Conservation (phyloP, 1,284 basidiomycete genomes). For the Coniferiporia sulphurascens region DNA sequence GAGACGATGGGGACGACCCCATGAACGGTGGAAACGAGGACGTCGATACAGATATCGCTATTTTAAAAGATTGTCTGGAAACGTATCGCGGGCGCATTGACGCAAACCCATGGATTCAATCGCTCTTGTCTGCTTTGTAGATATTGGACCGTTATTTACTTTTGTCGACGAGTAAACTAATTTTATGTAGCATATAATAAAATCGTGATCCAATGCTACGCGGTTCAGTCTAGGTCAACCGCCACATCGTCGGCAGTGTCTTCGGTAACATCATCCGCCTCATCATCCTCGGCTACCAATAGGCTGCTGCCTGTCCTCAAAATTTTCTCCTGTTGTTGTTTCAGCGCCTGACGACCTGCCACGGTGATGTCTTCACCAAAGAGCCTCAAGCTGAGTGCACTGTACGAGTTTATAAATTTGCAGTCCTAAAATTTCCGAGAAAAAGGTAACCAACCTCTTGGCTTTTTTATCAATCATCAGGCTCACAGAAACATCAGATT, state of each 20-base stretch:
- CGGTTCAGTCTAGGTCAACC: too few relatives aligned
- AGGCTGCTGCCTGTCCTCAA: conserved; percentile 4
- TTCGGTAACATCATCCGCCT: conserved; percentile 16
- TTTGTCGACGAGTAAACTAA: neutral
- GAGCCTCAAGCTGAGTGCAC: conserved; percentile 76
- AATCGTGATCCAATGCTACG: too few relatives aligned
- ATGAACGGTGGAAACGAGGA: conserved; percentile 44
- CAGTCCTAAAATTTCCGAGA: neutral
- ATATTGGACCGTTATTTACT: neutral
- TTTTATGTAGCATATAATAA: too few relatives aligned
- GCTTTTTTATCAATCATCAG: conserved; percentile 94
- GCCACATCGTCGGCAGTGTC: neutral
- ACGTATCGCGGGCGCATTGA: conserved; percentile 67
- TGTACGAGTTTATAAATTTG: conserved; percentile 22
- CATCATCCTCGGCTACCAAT: conserved; percentile 10
- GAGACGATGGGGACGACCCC: conserved; percentile 49
- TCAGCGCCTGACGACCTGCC: conserved; percentile 36
- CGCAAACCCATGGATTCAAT: conserved; percentile 73
- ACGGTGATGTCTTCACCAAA: conserved; percentile 72
- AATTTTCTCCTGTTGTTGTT: conserved; percentile 27
- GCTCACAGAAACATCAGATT: conserved; percentile 77
- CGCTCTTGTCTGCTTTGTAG: conserved; percentile 47
- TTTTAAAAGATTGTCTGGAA: conserved; percentile 62
- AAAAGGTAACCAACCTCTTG: conserved; percentile 59
- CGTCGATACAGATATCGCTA: conserved; percentile 56